These are phyloP conservation scores for Neurospora sublineolata DNA, from an alignment of 495 filamentous ascomycete genomes.

Conservation along the genomic window DNA sequence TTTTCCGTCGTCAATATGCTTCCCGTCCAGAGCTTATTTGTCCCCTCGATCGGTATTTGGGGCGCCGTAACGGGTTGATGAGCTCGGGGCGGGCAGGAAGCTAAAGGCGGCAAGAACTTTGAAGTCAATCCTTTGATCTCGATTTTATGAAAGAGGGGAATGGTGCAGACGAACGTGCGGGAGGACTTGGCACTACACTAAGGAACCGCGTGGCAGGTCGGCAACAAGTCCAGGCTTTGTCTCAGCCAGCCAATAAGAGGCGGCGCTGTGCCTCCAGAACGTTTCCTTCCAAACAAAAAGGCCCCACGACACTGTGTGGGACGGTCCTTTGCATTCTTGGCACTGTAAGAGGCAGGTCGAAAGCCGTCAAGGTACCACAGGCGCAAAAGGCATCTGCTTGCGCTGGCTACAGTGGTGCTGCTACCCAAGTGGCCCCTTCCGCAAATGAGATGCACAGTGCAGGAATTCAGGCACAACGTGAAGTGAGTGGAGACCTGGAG, in stretches of 20 bases:
- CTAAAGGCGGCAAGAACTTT: not conserved
- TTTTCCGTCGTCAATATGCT: not conserved
- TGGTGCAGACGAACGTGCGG: not conserved
- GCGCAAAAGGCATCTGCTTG: not conserved
- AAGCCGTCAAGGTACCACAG: not conserved
- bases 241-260: conserved; percentile 14
- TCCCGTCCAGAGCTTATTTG: not conserved
- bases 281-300: conserved; percentile 19
- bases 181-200: not conserved
- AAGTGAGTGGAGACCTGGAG: not conserved
- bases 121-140: not conserved
- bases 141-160: not conserved
- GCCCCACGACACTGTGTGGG: conserved; percentile 11
- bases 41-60: not conserved
- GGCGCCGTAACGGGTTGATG: not conserved
- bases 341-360: not conserved
- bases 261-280: conserved; percentile 10
- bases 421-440: conserved; percentile 20
- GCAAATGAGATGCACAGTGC: conserved; percentile 13
- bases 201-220: not conserved
- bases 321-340: not conserved
- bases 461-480: not conserved
- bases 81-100: not conserved
- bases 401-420: conserved; percentile 9
- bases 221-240: conserved; percentile 5